Base-by-base conservation (phyloP, 192 early-diverging fungal species). In the Pilobolus umbonatus region DNA sequence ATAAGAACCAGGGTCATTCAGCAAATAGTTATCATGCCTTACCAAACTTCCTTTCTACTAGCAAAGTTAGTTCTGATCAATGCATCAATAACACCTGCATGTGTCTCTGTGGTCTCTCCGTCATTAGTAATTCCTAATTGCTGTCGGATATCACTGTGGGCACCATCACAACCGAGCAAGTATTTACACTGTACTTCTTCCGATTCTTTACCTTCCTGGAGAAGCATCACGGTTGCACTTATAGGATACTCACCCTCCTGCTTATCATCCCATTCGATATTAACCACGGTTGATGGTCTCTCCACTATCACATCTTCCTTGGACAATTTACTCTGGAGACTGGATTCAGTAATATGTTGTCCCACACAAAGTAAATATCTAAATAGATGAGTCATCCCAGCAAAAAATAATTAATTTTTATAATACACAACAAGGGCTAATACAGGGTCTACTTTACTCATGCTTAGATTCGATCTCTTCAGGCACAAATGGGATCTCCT, bases 111-210 rank as follows among this genome's bases (percentile, higher is more conserved):
- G n/a, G 54, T 62, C 12, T 67, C 64, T 2, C 64, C 63, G 15
- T 57, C 38, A 52, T 47, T 60, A 5, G 28, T 43, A 36, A 64
- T 55, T 25, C 45, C 62, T 5, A 70, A 24, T 30, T 66, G 42
- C 31, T 52, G n/a, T 4, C 63, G 55, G 10, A 70, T 70, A n/a
- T 52, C 53, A 28, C 64, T 70, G 26, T 70, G 68, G 24, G 63
- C 68, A 46, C 68, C 68, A 49, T 70, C 68, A 46, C 68, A 70
- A 5, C 68, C 68, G 19, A 70, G 51, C n/a, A 70, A 21, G 26
- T 70, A 70, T 25, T 68, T 68, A 30, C 51, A 57, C 21, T 57
- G 38, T 3, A 68, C 60, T 14, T 11, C 12, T 15, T 62, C 60
- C 6, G 44, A 31, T 17, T 9, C n/a, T 11, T 26, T 45, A 1